Conservation (phyloP, 2,329 filamentous ascomycete genomes). For the Pyrenophora seminiperda region DNA sequence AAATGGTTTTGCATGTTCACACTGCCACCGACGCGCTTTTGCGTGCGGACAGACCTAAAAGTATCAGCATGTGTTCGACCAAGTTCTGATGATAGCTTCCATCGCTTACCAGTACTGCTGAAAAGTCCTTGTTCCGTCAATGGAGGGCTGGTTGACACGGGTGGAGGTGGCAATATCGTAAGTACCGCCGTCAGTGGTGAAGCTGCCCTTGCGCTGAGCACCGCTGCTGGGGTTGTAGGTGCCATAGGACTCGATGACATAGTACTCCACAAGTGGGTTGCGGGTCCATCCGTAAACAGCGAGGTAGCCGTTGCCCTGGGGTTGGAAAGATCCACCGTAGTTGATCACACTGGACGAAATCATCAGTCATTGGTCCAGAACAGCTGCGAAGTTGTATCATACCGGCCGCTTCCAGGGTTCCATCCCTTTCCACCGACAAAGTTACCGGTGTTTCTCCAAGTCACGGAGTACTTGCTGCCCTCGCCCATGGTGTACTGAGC, state of each 20-base stretch:
- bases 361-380: neutral
- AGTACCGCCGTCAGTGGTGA: constrained; percentile 57
- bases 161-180: constrained; percentile 58
- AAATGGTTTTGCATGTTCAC: constrained; percentile 38
- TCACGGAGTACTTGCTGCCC: constrained; percentile 28
- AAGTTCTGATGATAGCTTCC: no score
- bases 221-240: constrained; percentile 54
- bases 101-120: constrained; percentile 57
- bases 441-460: constrained; percentile 31
- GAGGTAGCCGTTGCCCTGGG: constrained; percentile 29
- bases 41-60: constrained; percentile 47
- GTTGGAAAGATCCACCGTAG: constrained; percentile 23
- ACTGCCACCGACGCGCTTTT: constrained; percentile 54
- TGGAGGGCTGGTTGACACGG: constrained; percentile 58
- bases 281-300: constrained; percentile 62
- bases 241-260: constrained; percentile 60
- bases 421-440: constrained; percentile 37
- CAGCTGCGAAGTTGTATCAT: neutral
- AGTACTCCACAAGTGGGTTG: constrained; percentile 61
- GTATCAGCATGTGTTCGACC: neutral
- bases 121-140: constrained; percentile 59
- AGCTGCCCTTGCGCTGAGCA: constrained; percentile 53
- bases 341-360: constrained; percentile 17
- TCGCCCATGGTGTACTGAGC: constrained; percentile 31
- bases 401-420: constrained; percentile 55